Conservation (phyloP, 805 yeast species). For the Teunomyces gatunensis region DNA sequence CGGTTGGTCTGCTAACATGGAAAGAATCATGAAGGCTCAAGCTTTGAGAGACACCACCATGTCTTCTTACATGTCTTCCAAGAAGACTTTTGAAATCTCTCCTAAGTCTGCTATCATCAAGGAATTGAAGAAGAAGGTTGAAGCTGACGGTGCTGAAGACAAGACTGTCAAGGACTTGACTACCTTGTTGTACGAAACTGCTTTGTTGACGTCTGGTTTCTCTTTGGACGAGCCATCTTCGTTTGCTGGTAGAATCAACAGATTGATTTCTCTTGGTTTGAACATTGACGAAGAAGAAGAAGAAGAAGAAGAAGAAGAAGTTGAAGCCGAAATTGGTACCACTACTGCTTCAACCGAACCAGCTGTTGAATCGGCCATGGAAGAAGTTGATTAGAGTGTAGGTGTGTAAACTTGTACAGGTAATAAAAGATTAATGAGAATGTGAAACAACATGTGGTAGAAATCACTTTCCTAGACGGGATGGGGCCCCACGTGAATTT, state of each 20-base stretch:
- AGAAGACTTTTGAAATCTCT: slow-evolving; percentile 98
- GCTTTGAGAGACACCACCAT: slow-evolving; percentile 97
- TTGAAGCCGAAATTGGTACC: slow-evolving; percentile 48
- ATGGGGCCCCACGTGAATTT: neutral
- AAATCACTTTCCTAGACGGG: neutral
- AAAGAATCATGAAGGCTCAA: slow-evolving; percentile 99
- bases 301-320: slow-evolving; percentile 38
- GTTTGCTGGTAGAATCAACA: slow-evolving; percentile 96
- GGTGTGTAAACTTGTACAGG: slow-evolving; percentile 1
- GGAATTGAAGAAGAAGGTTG: slow-evolving; percentile 96
- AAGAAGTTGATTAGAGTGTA: slow-evolving; percentile 86
- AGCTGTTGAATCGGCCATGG: slow-evolving; percentile 94
- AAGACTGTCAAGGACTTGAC: slow-evolving; percentile 98
- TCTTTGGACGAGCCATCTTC: slow-evolving; percentile 97
- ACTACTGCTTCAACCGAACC: slow-evolving; percentile 56
- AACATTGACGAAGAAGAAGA: slow-evolving; percentile 90
- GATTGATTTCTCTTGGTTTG: slow-evolving; percentile 95
- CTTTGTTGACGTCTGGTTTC: slow-evolving; percentile 98
- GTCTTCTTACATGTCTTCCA: slow-evolving; percentile 99
- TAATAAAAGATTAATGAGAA: slow-evolving; percentile 2
- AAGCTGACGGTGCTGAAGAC: slow-evolving; percentile 95
- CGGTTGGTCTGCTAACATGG: slow-evolving; percentile 99
- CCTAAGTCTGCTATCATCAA: slow-evolving; percentile 93
- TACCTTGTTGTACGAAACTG: slow-evolving; percentile 94
- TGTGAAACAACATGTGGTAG: neutral